Percentiles rank a stretch among this genome's conserved stretches.
phyloP scores from a whole-genome alignment of 2,329 filamentous ascomycete genomes.

The Fusarium austroafricanum region DNA sequence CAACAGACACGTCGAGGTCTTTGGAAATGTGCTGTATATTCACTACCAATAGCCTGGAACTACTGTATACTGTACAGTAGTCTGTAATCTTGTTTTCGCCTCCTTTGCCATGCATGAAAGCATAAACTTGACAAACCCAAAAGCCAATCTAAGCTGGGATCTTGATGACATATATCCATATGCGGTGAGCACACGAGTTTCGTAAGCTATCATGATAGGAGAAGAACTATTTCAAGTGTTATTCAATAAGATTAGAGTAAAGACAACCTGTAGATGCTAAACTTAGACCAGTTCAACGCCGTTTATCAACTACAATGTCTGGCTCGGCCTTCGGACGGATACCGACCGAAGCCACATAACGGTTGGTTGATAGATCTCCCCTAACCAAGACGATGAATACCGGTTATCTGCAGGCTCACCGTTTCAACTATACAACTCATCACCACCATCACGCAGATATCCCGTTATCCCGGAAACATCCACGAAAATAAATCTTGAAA shows the following conservation, averaged over 20 bases:
- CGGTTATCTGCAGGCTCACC: conserved; percentile 16
- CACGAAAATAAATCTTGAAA: conserved; percentile 1
- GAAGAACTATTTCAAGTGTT: not conserved
- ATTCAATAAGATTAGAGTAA: not conserved
- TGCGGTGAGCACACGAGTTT: not conserved
- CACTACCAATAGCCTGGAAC: too few species aligned
- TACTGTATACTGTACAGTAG: too few species aligned
- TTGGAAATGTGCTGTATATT: not conserved
- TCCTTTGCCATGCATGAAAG: not conserved
- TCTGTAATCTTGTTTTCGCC: not conserved
- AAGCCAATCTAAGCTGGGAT: not conserved
- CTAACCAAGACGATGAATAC: not conserved
- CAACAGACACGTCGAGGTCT: not conserved
- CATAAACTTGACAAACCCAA: not conserved
- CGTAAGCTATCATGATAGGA: not conserved
- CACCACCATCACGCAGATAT: conserved; percentile 4
- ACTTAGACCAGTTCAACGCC: not conserved
- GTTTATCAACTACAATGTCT: not conserved
- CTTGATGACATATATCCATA: not conserved
- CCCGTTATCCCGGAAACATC: not conserved
- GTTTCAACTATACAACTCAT: conserved; percentile 6
- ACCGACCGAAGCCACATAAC: not conserved
- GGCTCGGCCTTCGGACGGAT: conserved; percentile 2
- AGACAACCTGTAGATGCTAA: too few species aligned
- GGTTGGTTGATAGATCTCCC: conserved; percentile 9